A percentile compares a stretch with the other conserved stretches of the same genome.
These are phyloP conservation scores for Alternaria sp. DNA, from an alignment of 2,329 filamentous ascomycete genomes.

Conservation along the genomic window DNA sequence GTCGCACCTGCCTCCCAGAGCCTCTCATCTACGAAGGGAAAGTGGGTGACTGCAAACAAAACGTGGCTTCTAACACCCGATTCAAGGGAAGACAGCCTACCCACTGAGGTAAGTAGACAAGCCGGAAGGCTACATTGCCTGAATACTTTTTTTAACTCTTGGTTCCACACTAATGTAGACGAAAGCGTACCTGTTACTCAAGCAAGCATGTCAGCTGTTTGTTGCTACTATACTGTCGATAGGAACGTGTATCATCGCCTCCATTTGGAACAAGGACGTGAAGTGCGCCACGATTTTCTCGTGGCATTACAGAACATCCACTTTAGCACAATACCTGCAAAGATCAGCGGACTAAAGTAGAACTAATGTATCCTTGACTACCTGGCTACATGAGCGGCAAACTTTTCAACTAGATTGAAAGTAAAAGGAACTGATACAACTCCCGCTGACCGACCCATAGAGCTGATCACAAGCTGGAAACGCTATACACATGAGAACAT, in stretches of 20 bases:
- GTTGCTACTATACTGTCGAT: neutral
- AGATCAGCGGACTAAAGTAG: neutral
- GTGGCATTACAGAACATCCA: neutral
- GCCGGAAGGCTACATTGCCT: neutral
- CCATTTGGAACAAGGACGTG: neutral
- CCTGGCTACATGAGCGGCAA: neutral
- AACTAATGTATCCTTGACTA: neutral
- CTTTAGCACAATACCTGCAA: neutral
- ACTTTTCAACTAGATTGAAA: neutral
- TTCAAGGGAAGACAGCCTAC: fast-evolving
- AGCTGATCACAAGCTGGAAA: constrained; percentile 12
- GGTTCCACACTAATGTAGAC: neutral
- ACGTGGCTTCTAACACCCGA: neutral
- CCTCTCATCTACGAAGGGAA: neutral
- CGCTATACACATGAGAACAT: constrained; percentile 23
- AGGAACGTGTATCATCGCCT: neutral
- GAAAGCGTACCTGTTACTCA: neutral
- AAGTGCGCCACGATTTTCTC: neutral
- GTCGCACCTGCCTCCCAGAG: neutral
- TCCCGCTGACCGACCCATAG: constrained; percentile 3
- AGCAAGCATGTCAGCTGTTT: too few species aligned
- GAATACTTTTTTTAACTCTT: neutral
- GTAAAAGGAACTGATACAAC: constrained; percentile 9
- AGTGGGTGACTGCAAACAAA: neutral
- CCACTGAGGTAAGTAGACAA: neutral